Conservation (phyloP, 768 basidiomycete species). For the Rhizopogon salebrosus region DNA sequence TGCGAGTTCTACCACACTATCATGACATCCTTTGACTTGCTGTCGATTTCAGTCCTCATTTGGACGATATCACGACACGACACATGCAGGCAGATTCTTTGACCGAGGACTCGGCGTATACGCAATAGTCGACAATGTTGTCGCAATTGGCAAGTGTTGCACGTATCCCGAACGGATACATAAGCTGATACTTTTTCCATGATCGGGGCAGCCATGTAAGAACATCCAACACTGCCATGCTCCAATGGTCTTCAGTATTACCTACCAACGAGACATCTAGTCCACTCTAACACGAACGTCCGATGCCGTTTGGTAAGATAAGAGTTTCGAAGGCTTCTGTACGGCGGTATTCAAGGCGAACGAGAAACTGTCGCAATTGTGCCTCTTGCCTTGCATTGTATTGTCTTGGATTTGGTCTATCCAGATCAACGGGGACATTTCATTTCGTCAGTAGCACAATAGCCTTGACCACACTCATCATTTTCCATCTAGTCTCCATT, state of each 20-base stretch:
- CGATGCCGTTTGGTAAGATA: too few relatives aligned
- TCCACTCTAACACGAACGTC: neutral
- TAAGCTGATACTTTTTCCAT: neutral
- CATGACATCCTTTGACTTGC: neutral
- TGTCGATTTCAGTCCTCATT: neutral
- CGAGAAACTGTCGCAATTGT: neutral
- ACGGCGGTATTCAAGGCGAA: too few relatives aligned
- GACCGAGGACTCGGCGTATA: neutral
- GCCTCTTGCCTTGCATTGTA: neutral
- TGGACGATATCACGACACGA: neutral
- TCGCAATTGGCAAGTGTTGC: too few relatives aligned
- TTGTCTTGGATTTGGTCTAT: slow-evolving; percentile 10
- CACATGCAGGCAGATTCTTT: neutral
- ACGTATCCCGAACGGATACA: too few relatives aligned
- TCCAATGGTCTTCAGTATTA: neutral
- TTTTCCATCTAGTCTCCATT: neutral
- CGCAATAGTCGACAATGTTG: neutral
- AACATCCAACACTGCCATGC: neutral
- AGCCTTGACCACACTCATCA: slow-evolving; percentile 8
- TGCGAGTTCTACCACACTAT: neutral
- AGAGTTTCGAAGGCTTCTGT: too few relatives aligned
- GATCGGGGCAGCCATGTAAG: neutral
- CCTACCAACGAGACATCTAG: neutral
- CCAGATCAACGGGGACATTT: slow-evolving; percentile 20
- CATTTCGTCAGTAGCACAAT: slow-evolving; percentile 5